Conservation (phyloP, 2,329 filamentous ascomycete species). For the Exophiala oligosperma region DNA sequence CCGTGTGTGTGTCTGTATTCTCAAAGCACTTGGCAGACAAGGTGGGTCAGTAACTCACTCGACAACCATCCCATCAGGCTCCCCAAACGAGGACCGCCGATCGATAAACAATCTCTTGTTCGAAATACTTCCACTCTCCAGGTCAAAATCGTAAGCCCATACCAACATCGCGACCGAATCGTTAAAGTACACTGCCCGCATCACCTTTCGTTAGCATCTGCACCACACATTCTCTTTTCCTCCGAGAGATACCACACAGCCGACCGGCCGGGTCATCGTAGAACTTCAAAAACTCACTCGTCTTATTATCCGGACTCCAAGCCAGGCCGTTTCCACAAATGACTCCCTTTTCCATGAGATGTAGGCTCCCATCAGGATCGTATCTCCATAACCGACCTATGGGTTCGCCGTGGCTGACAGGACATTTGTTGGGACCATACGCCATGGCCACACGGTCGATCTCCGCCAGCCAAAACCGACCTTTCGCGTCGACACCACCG, state of each 20-base stretch:
- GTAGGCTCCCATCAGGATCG: constrained; percentile 33
- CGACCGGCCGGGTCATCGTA: too few relatives aligned
- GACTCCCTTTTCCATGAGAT: constrained; percentile 37
- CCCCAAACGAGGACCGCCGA: constrained; percentile 30
- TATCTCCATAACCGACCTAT: constrained; percentile 31
- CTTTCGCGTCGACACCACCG: constrained; percentile 37
- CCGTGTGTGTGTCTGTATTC: not conserved
- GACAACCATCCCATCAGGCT: constrained; percentile 42
- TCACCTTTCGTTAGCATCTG: too few relatives aligned
- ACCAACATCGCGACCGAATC: constrained; percentile 37
- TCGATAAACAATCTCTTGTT: constrained; percentile 35
- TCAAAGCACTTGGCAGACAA: not conserved
- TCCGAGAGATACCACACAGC: too few relatives aligned
- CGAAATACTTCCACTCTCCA: constrained; percentile 34
- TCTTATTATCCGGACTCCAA: constrained; percentile 41
- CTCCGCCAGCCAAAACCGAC: constrained; percentile 39
- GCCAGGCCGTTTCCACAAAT: constrained; percentile 40
- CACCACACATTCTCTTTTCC: too few relatives aligned
- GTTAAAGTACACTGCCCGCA: constrained; percentile 36
- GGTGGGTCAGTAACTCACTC: constrained; percentile 32
- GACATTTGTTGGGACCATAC: constrained; percentile 35
- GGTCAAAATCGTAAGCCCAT: constrained; percentile 37
- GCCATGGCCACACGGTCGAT: constrained; percentile 38
- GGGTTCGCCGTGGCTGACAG: constrained; percentile 32
- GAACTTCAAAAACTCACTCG: constrained; percentile 28